Evolutionary conservation across 805 yeast genomes (phyloP).

Genomic region (Schizosaccharomyces octosporus): DNA sequence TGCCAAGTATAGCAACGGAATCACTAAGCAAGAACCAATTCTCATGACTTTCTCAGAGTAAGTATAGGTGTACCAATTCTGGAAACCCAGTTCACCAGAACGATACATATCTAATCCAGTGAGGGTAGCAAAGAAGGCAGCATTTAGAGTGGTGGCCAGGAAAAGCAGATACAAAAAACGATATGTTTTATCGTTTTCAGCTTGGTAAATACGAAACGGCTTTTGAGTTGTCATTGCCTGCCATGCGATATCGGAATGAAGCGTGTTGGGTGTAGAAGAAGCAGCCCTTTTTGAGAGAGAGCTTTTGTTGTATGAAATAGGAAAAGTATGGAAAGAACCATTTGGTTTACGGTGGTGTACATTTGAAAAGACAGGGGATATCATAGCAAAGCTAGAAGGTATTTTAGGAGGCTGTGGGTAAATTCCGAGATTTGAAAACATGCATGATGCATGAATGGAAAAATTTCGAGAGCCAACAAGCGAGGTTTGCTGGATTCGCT

Average conservation of each 20-base stretch:
- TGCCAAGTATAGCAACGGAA: neutral
- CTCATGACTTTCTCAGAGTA: neutral
- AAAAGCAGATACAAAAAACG: neutral
- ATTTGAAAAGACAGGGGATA: too few species aligned
- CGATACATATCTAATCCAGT: neutral
- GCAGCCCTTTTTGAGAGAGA: neutral
- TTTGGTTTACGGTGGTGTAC: too few species aligned
- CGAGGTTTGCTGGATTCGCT: too few species aligned
- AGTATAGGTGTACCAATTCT: neutral
- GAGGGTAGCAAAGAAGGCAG: neutral
- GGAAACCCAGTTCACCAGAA: neutral
- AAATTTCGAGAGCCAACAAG: too few species aligned
- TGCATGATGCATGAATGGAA: too few species aligned
- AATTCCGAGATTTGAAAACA: too few species aligned
- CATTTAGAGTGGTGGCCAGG: neutral
- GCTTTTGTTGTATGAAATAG: neutral
- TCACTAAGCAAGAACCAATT: neutral
- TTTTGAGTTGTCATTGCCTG: neutral
- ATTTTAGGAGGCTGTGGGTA: too few species aligned
- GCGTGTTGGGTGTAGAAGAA: neutral
- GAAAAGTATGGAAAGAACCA: neutral
- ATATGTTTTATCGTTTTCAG: neutral
- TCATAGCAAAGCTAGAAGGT: too few species aligned
- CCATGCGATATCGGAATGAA: neutral
- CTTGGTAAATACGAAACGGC: neutral